Base-by-base conservation (phyloP, 2,329 filamentous ascomycete species). In the Rhynchosporium graminicola region DNA sequence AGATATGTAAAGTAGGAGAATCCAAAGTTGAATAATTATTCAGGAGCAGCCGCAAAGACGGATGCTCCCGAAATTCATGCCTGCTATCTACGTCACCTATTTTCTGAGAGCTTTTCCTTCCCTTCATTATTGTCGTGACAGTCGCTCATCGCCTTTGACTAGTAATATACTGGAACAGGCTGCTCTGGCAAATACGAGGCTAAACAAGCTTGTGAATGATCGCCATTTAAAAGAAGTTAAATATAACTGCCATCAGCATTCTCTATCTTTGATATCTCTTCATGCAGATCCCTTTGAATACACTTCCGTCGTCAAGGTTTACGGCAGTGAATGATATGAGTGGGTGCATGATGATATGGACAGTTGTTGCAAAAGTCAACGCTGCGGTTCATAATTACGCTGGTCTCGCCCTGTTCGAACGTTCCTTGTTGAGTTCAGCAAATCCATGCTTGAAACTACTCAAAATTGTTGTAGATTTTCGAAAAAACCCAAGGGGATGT, bases 171-270 rank as follows among this genome's bases (percentile, higher is more conserved):
- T 61, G 26, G 80, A 83, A 65, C 74, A 80, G 15, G 83, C 82
- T 61, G 82, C 85, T 50, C 84, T 86, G 67, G 83, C 83, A 2
- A 81, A 83, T 29, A 83, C 84, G 3, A 77, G 80, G 29, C 69
- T 87, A 38, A 80, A 83, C 61, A 81, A 80, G 0, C 71, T 87
- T 4, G 79, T 83, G 57, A 76, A 79, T 6, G 80, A 86, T 56
- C 72, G 86, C 1, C 73, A 76, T 2, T 73, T 86, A 48, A 72
- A 72, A 0, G 79, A 78, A 38, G 75, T 74, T 2, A 75, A 85
- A 64, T 48, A 48, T 69, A 78, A 81, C 79, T 28, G 76, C 75
- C 43, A 76, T 80, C 45, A 75, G 73, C 8, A 82, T 84, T 33
- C 72, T 84, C 20, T 83, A 83, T 67, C 80, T 82, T 4, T 80